A percentile compares a stretch with the other conserved stretches of the same genome.
phyloP scores from a whole-genome alignment of 371 early-diverging fungal genomes.

The Haplosporangium sp. region DNA sequence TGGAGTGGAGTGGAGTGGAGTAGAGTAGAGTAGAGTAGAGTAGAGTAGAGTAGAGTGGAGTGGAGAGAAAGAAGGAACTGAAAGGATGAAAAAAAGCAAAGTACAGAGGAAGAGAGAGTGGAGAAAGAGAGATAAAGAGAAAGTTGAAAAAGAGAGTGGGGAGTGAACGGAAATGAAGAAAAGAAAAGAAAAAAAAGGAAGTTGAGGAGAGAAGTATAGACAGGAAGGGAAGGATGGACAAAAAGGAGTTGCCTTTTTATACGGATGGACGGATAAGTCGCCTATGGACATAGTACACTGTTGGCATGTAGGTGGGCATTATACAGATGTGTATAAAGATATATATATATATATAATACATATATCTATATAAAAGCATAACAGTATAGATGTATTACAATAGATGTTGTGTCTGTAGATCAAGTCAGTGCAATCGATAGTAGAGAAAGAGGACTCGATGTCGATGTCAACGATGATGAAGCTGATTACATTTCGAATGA shows the following conservation, averaged over 20 bases:
- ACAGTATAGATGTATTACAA: too few relatives aligned
- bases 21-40: neutral
- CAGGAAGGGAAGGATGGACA: neutral
- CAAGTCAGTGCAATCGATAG: too few relatives aligned
- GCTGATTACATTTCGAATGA: too few relatives aligned
- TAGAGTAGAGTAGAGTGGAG: neutral
- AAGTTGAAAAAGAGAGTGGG: neutral
- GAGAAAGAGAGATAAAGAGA: neutral
- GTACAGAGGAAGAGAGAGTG: neutral
- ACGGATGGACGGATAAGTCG: too few relatives aligned
- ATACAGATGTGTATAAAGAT: too few relatives aligned
- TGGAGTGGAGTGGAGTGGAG: neutral
- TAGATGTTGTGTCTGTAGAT: too few relatives aligned
- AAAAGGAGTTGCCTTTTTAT: neutral
- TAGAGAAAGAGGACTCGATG: too few relatives aligned
- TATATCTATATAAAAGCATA: too few relatives aligned
- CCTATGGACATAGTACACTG: too few relatives aligned
- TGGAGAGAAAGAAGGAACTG: neutral
- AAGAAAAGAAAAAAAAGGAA: neutral
- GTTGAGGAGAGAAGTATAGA: neutral
- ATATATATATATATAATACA: too few relatives aligned
- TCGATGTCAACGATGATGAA: too few relatives aligned
- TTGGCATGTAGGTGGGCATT: too few relatives aligned
- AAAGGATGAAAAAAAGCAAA: neutral
- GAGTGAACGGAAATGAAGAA: neutral